Percentiles rank a stretch among this genome's conserved stretches.
These are phyloP conservation scores for Gnomoniopsis smithogilvyi DNA, from an alignment of 2,329 filamentous ascomycete species.

Conservation along the genomic window DNA sequence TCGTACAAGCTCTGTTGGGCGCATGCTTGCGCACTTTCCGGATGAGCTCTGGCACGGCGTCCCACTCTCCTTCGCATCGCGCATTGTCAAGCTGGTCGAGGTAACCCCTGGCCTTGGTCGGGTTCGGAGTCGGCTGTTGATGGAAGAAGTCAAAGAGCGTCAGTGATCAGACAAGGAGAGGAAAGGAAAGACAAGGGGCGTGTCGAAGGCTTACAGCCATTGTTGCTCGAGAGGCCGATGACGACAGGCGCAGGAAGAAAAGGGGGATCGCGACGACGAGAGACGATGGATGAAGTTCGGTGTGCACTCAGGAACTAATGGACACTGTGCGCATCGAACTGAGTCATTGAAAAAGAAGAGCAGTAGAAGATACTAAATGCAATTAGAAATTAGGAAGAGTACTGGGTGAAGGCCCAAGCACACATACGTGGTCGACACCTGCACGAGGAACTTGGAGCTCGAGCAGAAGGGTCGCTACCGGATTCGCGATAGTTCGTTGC, in stretches of 20 bases:
- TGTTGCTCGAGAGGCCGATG: neutral
- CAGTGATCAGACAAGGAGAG: neutral
- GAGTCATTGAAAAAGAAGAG: neutral
- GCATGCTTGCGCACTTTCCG: constrained; percentile 95
- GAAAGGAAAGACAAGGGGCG: neutral
- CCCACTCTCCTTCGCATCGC: constrained; percentile 85
- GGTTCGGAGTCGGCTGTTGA: constrained; percentile 24
- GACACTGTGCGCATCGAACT: neutral
- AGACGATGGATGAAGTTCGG: neutral
- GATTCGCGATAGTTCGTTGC: neutral
- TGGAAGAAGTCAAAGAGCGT: neutral
- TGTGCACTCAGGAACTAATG: neutral
- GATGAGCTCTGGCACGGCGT: constrained; percentile 79
- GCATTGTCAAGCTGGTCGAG: constrained; percentile 79
- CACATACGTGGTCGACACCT: neutral
- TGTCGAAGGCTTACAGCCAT: constrained; percentile 1
- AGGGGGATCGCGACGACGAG: neutral
- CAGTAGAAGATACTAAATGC: neutral
- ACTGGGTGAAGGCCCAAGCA: neutral
- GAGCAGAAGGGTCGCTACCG: neutral
- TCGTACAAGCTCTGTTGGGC: constrained; percentile 76
- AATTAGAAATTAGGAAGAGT: neutral
- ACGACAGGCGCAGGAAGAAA: neutral
- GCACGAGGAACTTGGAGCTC: neutral
- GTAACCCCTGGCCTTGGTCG: constrained; percentile 79